Evolutionary conservation across 2,329 filamentous ascomycete species (phyloP).

Genomic region (Aspergillus udagawae): DNA sequence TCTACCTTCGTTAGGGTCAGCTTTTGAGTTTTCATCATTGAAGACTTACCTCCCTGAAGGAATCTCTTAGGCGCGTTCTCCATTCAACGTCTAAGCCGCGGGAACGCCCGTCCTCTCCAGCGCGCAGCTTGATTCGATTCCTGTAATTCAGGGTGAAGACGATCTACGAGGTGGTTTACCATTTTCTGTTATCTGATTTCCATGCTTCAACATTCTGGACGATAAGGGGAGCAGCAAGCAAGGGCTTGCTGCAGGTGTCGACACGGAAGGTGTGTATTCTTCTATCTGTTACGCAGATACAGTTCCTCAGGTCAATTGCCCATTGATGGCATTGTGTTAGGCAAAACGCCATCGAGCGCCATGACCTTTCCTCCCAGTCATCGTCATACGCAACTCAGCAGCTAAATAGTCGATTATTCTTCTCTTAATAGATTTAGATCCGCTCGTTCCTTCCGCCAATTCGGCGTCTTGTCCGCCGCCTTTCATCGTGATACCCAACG

Average conservation of each 20-base stretch:
- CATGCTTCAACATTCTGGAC: slow-evolving; percentile 45
- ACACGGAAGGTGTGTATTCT: slow-evolving; percentile 42
- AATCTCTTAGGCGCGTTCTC: slow-evolving; percentile 1
- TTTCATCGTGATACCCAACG: slow-evolving; percentile 24
- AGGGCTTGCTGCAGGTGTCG: slow-evolving; percentile 46
- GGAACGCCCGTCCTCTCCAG: slow-evolving; percentile 5
- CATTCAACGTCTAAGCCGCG: background rate
- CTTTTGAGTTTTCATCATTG: slow-evolving; percentile 13
- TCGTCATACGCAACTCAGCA: background rate
- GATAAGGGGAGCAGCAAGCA: slow-evolving; percentile 45
- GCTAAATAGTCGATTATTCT: slow-evolving; percentile 9
- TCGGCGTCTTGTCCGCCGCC: slow-evolving; percentile 33
- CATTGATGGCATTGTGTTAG: slow-evolving; percentile 1
- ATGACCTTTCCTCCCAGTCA: background rate
- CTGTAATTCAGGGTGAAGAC: slow-evolving; percentile 12
- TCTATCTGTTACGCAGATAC: background rate
- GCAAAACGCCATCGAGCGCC: background rate
- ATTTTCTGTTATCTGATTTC: slow-evolving; percentile 32
- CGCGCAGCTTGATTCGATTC: slow-evolving; percentile 2
- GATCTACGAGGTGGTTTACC: slow-evolving; percentile 25
- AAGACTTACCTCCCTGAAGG: slow-evolving; percentile 8
- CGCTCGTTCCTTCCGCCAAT: slow-evolving; percentile 35
- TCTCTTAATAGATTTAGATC: slow-evolving; percentile 33
- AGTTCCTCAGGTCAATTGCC: slow-evolving; percentile 4
- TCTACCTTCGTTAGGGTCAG: background rate